Evolutionary conservation across 2,329 filamentous ascomycete genomes (phyloP), one percentile per base, ranked within the genome.

Genomic region (Nemania bipapillata): DNA sequence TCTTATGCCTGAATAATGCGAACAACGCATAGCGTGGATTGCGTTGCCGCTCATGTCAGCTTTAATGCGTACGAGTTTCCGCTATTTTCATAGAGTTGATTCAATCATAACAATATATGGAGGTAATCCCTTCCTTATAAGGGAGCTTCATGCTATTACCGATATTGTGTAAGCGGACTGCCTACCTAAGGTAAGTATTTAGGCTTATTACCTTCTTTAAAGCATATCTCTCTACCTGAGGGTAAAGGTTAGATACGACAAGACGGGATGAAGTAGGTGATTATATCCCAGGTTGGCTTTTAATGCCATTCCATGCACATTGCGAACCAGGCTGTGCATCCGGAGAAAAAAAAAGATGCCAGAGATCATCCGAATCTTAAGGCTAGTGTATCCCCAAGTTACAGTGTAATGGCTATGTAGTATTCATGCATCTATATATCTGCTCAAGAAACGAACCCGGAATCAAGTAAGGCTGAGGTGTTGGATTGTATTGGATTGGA

Each of bases 111-210:
- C 20, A 54, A 58, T 67, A 54, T 58, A 32, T 53, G 17, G n/a
- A n/a, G 35, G 45, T 63, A 54, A 49, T 63, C 54, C 35, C 12
- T 59, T 49, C 53, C 22, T 8, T 49, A n/a, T 37, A 20, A n/a
- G 26, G 8, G 7, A 37, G 15, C n/a, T 55, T 59, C 59, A 58
- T 59, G 59, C 49, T 53, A 57, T 66, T 47, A 50, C 64, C 50
- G 24, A 30, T 28, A 37, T 52, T 40, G 58, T 32, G 50, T 26
- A 22, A 55, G 12, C 15, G 32, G 28, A 17, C 17, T 45, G 17
- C n/a, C n/a, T n/a, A n/a, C n/a, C n/a, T n/a, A n/a, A n/a, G n/a
- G n/a, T n/a, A n/a, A n/a, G n/a, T n/a, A n/a, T 45, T 45, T 45
- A 45, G 40, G 40, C 40, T 45, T 45, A 20, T 45, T 40, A 12